Evolutionary conservation across 2,329 filamentous ascomycete genomes (phyloP), one percentile per base, ranked within the genome.

Genomic region (Claviceps cyperi): DNA sequence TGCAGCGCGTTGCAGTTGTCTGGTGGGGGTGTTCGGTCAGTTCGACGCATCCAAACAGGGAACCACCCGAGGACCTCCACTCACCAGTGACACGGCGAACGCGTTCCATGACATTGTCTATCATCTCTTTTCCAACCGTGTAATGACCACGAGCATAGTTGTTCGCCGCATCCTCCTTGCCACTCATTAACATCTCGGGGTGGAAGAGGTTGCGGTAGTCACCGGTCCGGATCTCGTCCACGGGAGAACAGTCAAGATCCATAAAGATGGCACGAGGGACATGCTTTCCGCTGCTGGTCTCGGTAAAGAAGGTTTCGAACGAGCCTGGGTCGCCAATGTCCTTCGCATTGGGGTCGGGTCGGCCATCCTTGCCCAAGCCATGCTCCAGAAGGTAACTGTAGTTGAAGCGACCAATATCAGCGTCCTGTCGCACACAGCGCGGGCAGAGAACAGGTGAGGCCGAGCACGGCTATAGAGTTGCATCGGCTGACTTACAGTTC

Each of bases 81-180:
- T 63, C 64, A 84, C 81, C 81, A 64, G 75, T 77, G 59, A 84
- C 79, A 57, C 81, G 81, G 61, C 81, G 81, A 58, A 85, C 78
- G 59, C 78, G 77, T 60, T 85, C 81, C 61, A 84, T 77, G 60
- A 84, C 81, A 58, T 68, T 75, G 64, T 85, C 81, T 50, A 84
- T 77, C 77, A 84, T 81, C 72, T 85, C 81, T 75, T 85, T 85
- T 69, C 82, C 82, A 59, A 85, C 80, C 59, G 82, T 85, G 69
- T 86, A 85, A 70, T 86, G 81, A 51, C 82, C 82, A 71, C 81
- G 81, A 58, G 82, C 82, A 62, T 85, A 86, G 74, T 86, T 86
- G 72, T 85, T 85, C 69, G 81, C 80, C 52, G 82, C 81, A 76
- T 85, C 82, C 67, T 85, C 82, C 75, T 85, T 85, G 68, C 81